phyloP scores from a whole-genome alignment of 441 rosid species.

The Gossypium gossypioides region DNA sequence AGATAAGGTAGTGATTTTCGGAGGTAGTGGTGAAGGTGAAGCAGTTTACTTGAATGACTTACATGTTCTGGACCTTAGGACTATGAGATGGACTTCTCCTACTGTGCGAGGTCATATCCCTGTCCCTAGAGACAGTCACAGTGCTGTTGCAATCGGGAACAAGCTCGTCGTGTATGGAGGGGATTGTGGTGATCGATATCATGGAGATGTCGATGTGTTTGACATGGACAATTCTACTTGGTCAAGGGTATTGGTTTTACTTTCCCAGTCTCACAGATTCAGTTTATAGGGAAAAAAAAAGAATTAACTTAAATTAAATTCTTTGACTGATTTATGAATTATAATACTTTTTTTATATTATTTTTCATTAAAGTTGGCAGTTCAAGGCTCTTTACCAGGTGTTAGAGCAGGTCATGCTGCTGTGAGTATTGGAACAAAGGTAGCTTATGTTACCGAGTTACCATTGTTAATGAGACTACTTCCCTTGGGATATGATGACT shows the following conservation, averaged over 20 bases:
- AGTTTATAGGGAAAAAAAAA: not conserved
- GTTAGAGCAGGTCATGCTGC: slow-evolving; percentile 71
- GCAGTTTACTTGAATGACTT: slow-evolving; percentile 63
- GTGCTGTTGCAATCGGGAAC: slow-evolving; percentile 42
- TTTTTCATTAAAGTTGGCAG: slow-evolving; percentile 29
- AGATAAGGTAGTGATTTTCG: slow-evolving; percentile 47
- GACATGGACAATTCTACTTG: slow-evolving; percentile 43
- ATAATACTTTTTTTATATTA: not conserved
- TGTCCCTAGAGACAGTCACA: slow-evolving; percentile 64
- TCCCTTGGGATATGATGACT: not conserved
- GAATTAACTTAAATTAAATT: too few relatives aligned
- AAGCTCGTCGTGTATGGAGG: slow-evolving; percentile 58
- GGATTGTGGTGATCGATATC: slow-evolving; percentile 56
- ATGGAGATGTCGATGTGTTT: slow-evolving; percentile 50
- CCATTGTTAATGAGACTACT: too few relatives aligned
- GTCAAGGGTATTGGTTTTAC: slow-evolving; percentile 37
- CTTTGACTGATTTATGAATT: not conserved
- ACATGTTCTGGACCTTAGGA: slow-evolving; percentile 49
- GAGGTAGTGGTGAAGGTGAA: slow-evolving; percentile 74
- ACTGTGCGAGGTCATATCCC: slow-evolving; percentile 45
- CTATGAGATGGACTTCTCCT: slow-evolving; percentile 57
- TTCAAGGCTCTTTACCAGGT: slow-evolving; percentile 50
- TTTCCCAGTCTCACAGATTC: not conserved
- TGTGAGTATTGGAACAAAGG: slow-evolving; percentile 53
- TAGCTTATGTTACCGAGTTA: slow-evolving; percentile 5